Percentiles rank a stretch among this genome's conserved stretches.
Evolutionary conservation across 2,329 filamentous ascomycete genomes (phyloP).

Genomic region (Fusarium sp.): DNA sequence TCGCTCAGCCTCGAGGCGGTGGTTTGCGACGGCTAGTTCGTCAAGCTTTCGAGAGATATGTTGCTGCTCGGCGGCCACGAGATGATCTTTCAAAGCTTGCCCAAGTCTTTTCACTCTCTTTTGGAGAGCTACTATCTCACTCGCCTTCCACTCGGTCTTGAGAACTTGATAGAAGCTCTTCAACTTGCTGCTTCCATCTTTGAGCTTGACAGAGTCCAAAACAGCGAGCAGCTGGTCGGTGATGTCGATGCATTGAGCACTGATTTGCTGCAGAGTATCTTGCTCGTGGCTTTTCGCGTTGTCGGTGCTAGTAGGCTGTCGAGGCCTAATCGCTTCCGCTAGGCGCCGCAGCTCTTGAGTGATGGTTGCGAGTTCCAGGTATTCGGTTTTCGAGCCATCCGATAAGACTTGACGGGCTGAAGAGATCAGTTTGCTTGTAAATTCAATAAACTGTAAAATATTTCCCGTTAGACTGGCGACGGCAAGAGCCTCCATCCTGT

Average conservation of each 20-base stretch:
- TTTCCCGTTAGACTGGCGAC: background rate
- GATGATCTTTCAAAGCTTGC: no score
- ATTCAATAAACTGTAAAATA: background rate
- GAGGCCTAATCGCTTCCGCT: background rate
- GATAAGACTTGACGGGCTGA: background rate
- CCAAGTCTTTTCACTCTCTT: no score
- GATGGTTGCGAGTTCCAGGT: background rate
- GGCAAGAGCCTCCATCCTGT: background rate
- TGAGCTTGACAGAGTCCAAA: background rate
- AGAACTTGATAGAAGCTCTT: no score
- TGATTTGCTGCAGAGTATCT: background rate
- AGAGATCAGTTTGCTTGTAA: background rate
- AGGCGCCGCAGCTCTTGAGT: background rate
- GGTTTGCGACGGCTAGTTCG: no score
- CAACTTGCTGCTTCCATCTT: no score
- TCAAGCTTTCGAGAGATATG: no score
- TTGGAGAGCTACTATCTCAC: no score
- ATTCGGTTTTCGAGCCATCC: background rate
- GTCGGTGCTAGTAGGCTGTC: background rate
- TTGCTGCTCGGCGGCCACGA: no score
- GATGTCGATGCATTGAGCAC: background rate
- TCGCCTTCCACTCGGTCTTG: no score
- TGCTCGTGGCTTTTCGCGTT: background rate
- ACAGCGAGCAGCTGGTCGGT: background rate
- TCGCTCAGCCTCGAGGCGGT: no score